Conservation (phyloP, 192 early-diverging fungal genomes). For the Coemansia sp. region DNA sequence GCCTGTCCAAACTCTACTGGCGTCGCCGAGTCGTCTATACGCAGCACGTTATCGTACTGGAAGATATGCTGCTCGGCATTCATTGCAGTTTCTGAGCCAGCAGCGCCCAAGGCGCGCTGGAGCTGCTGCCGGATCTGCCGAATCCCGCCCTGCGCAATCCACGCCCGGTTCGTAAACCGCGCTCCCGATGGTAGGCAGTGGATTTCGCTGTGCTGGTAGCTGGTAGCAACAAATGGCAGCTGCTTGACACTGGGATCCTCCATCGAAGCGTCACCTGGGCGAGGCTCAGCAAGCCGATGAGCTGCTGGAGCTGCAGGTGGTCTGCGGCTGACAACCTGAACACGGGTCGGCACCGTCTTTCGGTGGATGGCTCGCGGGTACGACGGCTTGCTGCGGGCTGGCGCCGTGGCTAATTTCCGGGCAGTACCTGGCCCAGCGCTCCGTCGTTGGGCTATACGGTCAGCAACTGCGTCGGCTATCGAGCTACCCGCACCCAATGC, state of each 20-base stretch:
- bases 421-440: neutral
- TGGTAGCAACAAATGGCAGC: neutral
- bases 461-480: slow-evolving; percentile 15
- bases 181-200: slow-evolving; percentile 21
- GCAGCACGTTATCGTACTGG: slow-evolving; percentile 24
- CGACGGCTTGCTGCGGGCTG: neutral
- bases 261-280: too few species aligned
- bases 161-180: slow-evolving; percentile 29
- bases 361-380: slow-evolving; percentile 2
- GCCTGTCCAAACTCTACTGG: slow-evolving; percentile 38
- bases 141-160: slow-evolving; percentile 42
- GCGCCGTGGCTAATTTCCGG: neutral
- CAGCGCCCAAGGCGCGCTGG: neutral
- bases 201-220: neutral
- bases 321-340: neutral
- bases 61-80: neutral
- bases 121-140: slow-evolving; percentile 15
- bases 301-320: neutral
- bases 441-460: neutral
- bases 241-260: neutral
- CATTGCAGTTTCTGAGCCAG: neutral
- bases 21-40: slow-evolving; percentile 22
- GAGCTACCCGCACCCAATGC: neutral
- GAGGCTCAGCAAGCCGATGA: neutral
- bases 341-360: slow-evolving; percentile 14